phyloP scores from a whole-genome alignment of 78 protist genomes.

The Guillardia theta region DNA sequence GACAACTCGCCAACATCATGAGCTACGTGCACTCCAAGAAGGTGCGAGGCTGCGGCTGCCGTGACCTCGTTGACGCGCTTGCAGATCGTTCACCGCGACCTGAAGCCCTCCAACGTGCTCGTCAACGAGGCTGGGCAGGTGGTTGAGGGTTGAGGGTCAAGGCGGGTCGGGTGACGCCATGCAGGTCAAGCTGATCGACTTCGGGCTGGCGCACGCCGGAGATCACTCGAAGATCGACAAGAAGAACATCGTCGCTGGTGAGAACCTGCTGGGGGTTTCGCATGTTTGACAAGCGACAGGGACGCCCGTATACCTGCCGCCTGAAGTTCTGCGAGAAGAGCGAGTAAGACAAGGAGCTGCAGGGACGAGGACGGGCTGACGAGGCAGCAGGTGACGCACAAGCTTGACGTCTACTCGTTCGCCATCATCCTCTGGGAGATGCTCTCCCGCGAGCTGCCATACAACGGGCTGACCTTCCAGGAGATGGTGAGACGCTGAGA shows the following conservation, averaged over 20 bases:
- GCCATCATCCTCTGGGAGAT: too few species aligned
- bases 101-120: neutral
- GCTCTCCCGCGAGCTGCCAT: too few species aligned
- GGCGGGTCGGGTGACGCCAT: neutral
- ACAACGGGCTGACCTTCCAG: too few species aligned
- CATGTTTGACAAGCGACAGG: neutral
- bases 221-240: neutral
- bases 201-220: neutral
- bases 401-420: too few species aligned
- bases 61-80: too few species aligned
- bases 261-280: neutral
- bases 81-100: neutral
- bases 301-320: neutral
- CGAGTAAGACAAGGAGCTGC: too few species aligned
- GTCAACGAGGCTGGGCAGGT: neutral
- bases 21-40: neutral
- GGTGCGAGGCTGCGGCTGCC: too few species aligned
- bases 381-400: too few species aligned
- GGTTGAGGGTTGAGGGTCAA: neutral
- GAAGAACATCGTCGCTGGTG: neutral
- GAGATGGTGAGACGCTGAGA: too few species aligned
- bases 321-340: neutral
- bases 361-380: too few species aligned
- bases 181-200: neutral
- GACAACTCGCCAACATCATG: neutral